Evolutionary conservation across 2,329 filamentous ascomycete species (phyloP).

Genomic region (Cladosporium sp.): DNA sequence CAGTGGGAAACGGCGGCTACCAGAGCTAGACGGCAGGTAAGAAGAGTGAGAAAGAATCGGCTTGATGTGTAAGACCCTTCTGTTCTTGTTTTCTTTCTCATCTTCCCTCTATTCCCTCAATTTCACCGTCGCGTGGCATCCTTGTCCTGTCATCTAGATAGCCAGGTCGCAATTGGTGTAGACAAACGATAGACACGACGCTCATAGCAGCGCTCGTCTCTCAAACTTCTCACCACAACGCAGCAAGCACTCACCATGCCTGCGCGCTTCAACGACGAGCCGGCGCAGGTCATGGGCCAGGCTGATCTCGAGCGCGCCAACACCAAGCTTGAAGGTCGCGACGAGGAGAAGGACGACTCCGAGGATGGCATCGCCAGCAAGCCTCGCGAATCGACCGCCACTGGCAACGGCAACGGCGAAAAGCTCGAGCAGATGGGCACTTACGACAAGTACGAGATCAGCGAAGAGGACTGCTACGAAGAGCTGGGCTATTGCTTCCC

Average conservation of each 20-base stretch:
- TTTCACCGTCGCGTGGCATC: background rate
- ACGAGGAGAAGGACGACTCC: slow-evolving; percentile 18
- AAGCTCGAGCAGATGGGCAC: slow-evolving; percentile 29
- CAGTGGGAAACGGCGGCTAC: background rate
- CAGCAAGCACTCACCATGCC: slow-evolving; percentile 10
- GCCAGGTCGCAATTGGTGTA: background rate
- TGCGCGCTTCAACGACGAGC: slow-evolving; percentile 26
- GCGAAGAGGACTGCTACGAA: slow-evolving; percentile 48
- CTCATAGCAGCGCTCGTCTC: slow-evolving; percentile 6
- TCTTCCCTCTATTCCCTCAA: background rate
- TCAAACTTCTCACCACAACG: background rate
- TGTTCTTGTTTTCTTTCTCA: background rate
- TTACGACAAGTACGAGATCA: slow-evolving; percentile 45
- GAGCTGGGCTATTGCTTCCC: slow-evolving; percentile 48
- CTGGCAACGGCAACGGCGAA: slow-evolving; percentile 16
- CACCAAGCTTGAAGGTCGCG: slow-evolving; percentile 24
- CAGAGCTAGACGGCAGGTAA: slow-evolving; percentile 1
- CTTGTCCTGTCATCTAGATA: background rate
- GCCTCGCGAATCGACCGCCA: slow-evolving; percentile 1
- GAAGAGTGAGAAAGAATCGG: background rate
- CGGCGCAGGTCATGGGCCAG: slow-evolving; percentile 26
- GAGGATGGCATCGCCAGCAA: slow-evolving; percentile 14
- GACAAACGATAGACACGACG: background rate
- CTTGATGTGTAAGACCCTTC: background rate
- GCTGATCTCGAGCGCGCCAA: slow-evolving; percentile 25